These are phyloP conservation scores for Lumnitzera racemosa DNA, from an alignment of 345 rosid species.

Conservation along the genomic window DNA sequence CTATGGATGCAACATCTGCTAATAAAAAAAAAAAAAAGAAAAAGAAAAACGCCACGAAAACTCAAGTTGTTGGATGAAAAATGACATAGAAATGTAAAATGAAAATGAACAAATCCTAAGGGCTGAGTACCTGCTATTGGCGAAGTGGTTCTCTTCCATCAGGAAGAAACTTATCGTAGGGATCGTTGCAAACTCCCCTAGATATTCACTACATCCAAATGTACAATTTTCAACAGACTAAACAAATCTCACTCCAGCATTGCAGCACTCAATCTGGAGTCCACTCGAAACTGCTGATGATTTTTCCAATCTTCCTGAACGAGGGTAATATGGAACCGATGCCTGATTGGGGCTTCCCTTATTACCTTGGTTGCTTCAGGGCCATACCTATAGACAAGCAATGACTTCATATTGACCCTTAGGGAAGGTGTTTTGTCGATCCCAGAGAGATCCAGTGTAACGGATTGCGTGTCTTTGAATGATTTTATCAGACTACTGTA, in stretches of 20 bases:
- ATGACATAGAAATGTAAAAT: too few species aligned
- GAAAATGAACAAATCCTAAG: too few species aligned
- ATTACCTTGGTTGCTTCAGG: conserved; percentile 36
- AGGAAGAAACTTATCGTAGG: conserved; percentile 31
- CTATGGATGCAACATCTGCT: too few species aligned
- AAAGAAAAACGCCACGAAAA: too few species aligned
- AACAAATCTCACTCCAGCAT: conserved; percentile 37
- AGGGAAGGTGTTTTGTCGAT: conserved; percentile 42
- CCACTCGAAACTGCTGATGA: conserved; percentile 15
- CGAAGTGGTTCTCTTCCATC: conserved; percentile 40
- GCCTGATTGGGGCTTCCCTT: conserved; percentile 38
- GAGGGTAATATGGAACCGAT: conserved; percentile 52
- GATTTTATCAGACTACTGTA: conserved; percentile 28
- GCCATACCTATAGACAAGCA: conserved; percentile 37
- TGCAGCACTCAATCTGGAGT: conserved; percentile 38
- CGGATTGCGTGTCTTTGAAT: conserved; percentile 25
- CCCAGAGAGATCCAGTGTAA: conserved; percentile 31
- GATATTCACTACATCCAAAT: conserved; percentile 30
- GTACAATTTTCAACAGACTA: conserved; percentile 30
- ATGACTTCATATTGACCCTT: conserved; percentile 40
- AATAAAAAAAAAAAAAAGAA: too few species aligned
- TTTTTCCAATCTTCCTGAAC: conserved; percentile 37
- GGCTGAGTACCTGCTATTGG: conserved; percentile 45
- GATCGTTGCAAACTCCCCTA: conserved; percentile 23
- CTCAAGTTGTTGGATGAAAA: too few species aligned